Conservation (phyloP, 352 stramenopile genomes). For the Phytopythium montanum region DNA sequence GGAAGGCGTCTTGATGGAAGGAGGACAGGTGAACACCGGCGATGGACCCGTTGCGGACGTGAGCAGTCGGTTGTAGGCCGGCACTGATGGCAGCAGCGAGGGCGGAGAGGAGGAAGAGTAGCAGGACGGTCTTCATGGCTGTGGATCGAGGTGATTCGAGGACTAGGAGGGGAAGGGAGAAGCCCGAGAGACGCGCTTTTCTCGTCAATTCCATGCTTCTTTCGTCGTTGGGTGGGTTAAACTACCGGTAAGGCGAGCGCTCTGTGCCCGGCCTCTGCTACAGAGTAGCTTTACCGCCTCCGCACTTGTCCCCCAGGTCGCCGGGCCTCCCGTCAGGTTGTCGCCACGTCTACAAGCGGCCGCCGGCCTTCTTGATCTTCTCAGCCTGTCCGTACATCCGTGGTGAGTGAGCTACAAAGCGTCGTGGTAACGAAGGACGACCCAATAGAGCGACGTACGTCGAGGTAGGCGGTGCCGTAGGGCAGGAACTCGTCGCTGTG, state of each 20-base stretch:
- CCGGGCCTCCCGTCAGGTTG: neutral
- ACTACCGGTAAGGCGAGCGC: neutral
- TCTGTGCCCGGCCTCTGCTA: neutral
- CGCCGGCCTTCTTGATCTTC: constrained; percentile 80
- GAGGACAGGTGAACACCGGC: constrained; percentile 18
- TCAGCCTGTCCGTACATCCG: constrained; percentile 33
- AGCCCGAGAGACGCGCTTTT: neutral
- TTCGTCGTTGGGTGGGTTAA: neutral
- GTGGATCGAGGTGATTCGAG: neutral
- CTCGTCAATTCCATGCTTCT: neutral
- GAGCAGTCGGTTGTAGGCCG: constrained; percentile 9
- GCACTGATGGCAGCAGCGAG: neutral
- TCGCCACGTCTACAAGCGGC: constrained; percentile 59
- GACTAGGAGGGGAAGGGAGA: too few species aligned
- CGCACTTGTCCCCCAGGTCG: neutral
- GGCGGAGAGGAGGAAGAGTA: neutral
- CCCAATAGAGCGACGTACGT: constrained; percentile 26
- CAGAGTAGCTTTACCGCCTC: too few species aligned
- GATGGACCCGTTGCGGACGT: constrained; percentile 26
- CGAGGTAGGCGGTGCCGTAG: constrained; percentile 87
- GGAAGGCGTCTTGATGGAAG: constrained; percentile 27
- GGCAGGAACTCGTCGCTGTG: constrained; percentile 90
- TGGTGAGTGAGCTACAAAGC: neutral
- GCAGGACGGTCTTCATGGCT: neutral
- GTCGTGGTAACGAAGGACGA: neutral